A percentile compares a stretch with the other conserved stretches of the same genome.
These are phyloP conservation scores for Serendipita indica DNA, from an alignment of 768 basidiomycete species.

Conservation along the genomic window DNA sequence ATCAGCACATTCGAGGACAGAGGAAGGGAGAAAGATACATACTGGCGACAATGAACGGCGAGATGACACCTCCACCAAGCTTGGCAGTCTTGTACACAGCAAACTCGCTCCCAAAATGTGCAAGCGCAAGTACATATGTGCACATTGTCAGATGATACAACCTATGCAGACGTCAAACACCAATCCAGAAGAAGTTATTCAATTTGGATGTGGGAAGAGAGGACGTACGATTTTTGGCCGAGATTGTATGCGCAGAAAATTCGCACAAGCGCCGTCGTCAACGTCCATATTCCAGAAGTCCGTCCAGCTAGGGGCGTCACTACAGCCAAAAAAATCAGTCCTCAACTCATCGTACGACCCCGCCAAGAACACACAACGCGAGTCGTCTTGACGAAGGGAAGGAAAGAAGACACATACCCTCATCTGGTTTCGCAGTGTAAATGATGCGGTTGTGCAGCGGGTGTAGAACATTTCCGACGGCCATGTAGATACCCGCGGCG, in stretches of 20 bases:
- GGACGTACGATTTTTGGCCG: slow-evolving; percentile 55
- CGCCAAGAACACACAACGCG: slow-evolving; percentile 19
- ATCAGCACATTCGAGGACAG: slow-evolving; percentile 5
- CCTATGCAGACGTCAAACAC: slow-evolving; percentile 27
- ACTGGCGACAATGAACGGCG: slow-evolving; percentile 80
- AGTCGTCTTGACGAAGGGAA: background rate
- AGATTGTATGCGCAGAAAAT: slow-evolving; percentile 85
- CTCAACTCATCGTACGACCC: slow-evolving; percentile 21
- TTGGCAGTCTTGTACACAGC: slow-evolving; percentile 67
- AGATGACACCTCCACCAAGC: slow-evolving; percentile 41
- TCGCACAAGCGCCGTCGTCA: slow-evolving; percentile 70
- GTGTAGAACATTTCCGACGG: slow-evolving; percentile 65
- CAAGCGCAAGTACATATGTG: slow-evolving; percentile 81
- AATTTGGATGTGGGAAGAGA: background rate
- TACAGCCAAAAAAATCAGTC: slow-evolving; percentile 22
- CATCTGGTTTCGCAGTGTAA: slow-evolving; percentile 37
- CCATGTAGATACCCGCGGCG: slow-evolving; percentile 69
- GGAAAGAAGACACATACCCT: slow-evolving; percentile 20
- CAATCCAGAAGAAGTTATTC: background rate
- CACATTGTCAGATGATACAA: slow-evolving; percentile 79
- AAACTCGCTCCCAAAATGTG: slow-evolving; percentile 77
- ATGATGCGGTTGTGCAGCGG: slow-evolving; percentile 62
- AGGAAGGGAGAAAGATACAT: slow-evolving; percentile 22
- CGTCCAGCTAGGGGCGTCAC: slow-evolving; percentile 79
- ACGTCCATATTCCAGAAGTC: slow-evolving; percentile 84